Conservation (phyloP, 352 stramenopile genomes). For the Aphanomyces invadans region DNA sequence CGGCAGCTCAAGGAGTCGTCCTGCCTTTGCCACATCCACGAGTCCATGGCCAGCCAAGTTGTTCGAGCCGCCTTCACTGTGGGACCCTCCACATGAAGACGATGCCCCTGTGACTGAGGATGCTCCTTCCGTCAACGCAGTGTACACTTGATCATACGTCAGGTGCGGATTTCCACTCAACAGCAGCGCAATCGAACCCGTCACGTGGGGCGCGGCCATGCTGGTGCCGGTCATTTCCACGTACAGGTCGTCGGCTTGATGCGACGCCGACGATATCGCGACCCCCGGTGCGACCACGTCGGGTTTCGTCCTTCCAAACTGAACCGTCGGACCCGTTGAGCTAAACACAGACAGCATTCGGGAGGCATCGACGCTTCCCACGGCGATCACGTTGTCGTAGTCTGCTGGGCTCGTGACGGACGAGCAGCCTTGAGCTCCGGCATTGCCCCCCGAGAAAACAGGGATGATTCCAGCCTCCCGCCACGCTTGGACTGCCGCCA, state of each 20-base stretch:
- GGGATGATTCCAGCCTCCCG: slow-evolving; percentile 49
- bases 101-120: no score
- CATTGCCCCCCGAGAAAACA: slow-evolving; percentile 49
- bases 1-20: not conserved
- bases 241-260: slow-evolving; percentile 37
- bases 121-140: slow-evolving; percentile 28
- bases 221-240: slow-evolving; percentile 60
- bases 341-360: slow-evolving; percentile 43
- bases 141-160: slow-evolving; percentile 40
- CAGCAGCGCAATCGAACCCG: slow-evolving; percentile 47
- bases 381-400: slow-evolving; percentile 48
- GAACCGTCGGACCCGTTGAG: slow-evolving; percentile 42
- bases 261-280: slow-evolving; percentile 42
- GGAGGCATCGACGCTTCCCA: slow-evolving; percentile 46
- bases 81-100: no score
- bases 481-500: slow-evolving; percentile 41
- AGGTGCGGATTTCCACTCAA: slow-evolving; percentile 35
- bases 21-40: not conserved
- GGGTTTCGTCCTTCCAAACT: slow-evolving; percentile 37
- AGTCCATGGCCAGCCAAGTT: not conserved
- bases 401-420: slow-evolving; percentile 47
- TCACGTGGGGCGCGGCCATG: slow-evolving; percentile 58
- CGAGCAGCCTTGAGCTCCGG: slow-evolving; percentile 35
- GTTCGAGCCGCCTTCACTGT: slow-evolving; percentile 29
- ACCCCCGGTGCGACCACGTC: slow-evolving; percentile 45